Evolutionary conservation across 2,329 filamentous ascomycete species (phyloP), one percentile per base, ranked within the genome.

Genomic region (Claviceps sp.): DNA sequence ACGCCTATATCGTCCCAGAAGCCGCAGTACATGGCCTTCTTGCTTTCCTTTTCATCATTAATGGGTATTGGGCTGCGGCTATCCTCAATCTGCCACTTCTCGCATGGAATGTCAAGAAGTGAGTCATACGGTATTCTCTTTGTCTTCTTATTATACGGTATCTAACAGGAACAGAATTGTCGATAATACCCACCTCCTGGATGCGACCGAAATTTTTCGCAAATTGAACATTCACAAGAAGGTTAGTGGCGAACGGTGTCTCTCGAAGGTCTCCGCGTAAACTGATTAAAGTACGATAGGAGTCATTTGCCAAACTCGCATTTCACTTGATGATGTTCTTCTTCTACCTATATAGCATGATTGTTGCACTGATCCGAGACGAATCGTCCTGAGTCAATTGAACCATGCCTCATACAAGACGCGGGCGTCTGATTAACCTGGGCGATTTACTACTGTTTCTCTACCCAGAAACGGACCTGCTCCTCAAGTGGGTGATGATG

Each of bases 311-410:
- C 75, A 98, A 98, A 76, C 87, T 98, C 44, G 93, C 91, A 52
- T 98, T 98, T 79, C 93, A 98, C 72, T 77, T 98, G 55, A 71
- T 98, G 73, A 96, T 98, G 89, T 98, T 98, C 81, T 98, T 98
- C 83, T 98, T 97, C 81, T 98, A 98, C 75, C 85, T 98, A 53
- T 95, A 95, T 81, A 94, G 87, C 84, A 94, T 93, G 87, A 93
- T 93, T 62, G 91, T 96, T 58, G 91, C 93, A 59, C 80, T 98
- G 57, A 98, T 98, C 76, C 84, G 86, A 65, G 93, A 97, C 70
- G 93, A 98, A 74, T 81, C 86, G 55, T 81, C 89, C 71, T 95
- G 84, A 84, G 48, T 53, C 52, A 4, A 1, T n/a, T 17, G 26
- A 38, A 6, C 24, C 14, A 50, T 14, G 17, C 24, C 19, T 37